Evolutionary conservation across 1,139 yeast species (phyloP).

Genomic region (Sugiyamaella xylanicola): DNA sequence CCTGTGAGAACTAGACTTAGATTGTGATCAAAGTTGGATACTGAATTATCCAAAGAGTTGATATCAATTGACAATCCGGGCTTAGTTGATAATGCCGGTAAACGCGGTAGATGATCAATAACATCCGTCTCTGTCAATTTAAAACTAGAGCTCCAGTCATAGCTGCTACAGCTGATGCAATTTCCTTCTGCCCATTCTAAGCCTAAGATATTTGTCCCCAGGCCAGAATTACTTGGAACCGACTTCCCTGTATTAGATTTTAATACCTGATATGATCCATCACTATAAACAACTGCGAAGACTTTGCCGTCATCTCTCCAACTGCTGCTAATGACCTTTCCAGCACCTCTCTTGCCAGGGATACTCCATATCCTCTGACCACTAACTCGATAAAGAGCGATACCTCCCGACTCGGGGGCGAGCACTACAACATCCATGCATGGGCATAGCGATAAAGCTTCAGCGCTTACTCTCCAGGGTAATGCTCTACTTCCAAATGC

Average conservation of each 20-base stretch:
- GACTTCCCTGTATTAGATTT: constrained; percentile 53
- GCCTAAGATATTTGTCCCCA: neutral
- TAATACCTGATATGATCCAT: constrained; percentile 50
- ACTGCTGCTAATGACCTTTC: constrained; percentile 12
- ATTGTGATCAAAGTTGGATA: neutral
- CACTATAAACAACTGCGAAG: constrained; percentile 52
- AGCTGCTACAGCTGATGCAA: neutral
- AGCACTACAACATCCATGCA: constrained; percentile 56
- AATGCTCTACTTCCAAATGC: constrained; percentile 25
- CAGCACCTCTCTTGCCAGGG: constrained; percentile 30
- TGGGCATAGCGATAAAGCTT: constrained; percentile 57
- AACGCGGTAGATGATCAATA: constrained; percentile 42
- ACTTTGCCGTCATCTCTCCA: constrained; percentile 46
- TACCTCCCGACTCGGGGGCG: constrained; percentile 47
- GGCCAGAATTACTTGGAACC: constrained; percentile 17
- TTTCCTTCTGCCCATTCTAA: constrained; percentile 22
- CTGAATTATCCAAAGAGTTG: constrained; percentile 8
- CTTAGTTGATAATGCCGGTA: constrained; percentile 39
- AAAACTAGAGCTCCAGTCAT: neutral
- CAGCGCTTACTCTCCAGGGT: constrained; percentile 44
- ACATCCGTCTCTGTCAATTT: constrained; percentile 33
- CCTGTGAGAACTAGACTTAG: constrained; percentile 30
- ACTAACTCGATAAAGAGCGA: constrained; percentile 56
- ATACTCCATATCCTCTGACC: constrained; percentile 60
- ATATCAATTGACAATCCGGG: constrained; percentile 9